These are phyloP conservation scores for Erucastrum elatum DNA, from an alignment of 345 rosid species.

Conservation along the genomic window DNA sequence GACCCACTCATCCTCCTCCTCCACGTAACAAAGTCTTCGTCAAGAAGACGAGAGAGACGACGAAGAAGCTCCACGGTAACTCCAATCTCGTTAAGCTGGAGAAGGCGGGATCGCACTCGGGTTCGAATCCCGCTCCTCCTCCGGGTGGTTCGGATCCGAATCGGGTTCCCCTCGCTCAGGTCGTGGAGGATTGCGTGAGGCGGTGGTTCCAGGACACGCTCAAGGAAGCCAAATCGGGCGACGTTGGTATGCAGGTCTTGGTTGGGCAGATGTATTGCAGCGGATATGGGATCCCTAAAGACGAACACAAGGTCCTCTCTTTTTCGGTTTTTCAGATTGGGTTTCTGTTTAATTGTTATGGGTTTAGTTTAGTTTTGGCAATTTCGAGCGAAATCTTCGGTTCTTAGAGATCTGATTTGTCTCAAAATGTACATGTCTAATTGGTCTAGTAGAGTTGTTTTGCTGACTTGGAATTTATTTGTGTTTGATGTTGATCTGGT, in stretches of 20 bases:
- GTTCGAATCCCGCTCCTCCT: slow-evolving; percentile 37
- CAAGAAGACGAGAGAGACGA: slow-evolving; percentile 35
- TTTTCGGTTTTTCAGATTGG: background rate
- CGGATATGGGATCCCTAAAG: slow-evolving; percentile 77
- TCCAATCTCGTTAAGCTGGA: slow-evolving; percentile 43
- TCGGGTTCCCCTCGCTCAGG: slow-evolving; percentile 60
- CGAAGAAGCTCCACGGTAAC: slow-evolving; percentile 22
- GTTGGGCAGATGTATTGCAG: slow-evolving; percentile 84
- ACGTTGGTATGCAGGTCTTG: slow-evolving; percentile 69
- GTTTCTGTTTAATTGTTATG: background rate
- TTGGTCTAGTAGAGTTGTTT: background rate
- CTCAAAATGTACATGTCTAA: background rate
- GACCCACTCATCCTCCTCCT: slow-evolving; percentile 30
- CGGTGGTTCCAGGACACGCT: slow-evolving; percentile 83
- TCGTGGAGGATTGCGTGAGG: slow-evolving; percentile 67
- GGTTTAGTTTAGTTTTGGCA: background rate
- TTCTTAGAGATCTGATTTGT: background rate
- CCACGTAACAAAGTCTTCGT: slow-evolving; percentile 33
- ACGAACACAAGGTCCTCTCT: slow-evolving; percentile 58
- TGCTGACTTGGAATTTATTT: background rate
- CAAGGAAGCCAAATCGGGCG: slow-evolving; percentile 73
- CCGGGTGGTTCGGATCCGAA: slow-evolving; percentile 37
- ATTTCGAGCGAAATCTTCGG: background rate
- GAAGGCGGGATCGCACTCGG: slow-evolving; percentile 48
- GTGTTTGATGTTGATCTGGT: background rate